These are phyloP conservation scores for Rasamsonia emersonii DNA, from an alignment of 2,329 filamentous ascomycete genomes.

Conservation along the genomic window DNA sequence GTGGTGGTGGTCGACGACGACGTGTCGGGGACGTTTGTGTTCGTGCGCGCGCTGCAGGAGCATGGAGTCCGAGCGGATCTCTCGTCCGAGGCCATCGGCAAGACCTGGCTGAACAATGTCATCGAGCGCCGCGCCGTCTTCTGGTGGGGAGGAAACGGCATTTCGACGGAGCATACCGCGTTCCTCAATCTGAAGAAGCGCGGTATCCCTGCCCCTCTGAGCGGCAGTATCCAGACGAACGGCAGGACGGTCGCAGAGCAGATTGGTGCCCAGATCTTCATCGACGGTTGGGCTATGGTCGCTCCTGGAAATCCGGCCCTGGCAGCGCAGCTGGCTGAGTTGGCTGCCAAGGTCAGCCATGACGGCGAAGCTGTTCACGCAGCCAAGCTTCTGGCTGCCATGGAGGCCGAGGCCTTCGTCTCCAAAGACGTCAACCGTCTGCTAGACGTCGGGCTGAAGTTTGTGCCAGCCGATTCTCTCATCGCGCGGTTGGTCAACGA, in stretches of 20 bases:
- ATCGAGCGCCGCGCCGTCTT: not conserved
- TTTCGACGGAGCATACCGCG: not conserved
- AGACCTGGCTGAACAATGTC: slow-evolving; percentile 1
- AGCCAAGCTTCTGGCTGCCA: not conserved
- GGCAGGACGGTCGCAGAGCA: not conserved
- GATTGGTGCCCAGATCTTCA: slow-evolving; percentile 1
- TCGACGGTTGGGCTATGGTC: not conserved
- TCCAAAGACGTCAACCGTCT: not conserved
- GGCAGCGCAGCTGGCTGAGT: not conserved
- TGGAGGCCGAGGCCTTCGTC: slow-evolving; percentile 1
- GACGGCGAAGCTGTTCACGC: not conserved
- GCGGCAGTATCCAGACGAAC: not conserved
- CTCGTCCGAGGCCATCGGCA: not conserved
- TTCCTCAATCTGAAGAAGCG: slow-evolving; percentile 1
- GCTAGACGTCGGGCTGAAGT: not conserved
- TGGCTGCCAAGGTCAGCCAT: not conserved
- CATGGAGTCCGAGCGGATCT: not conserved
- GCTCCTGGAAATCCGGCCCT: not conserved
- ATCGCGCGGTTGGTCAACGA: not conserved
- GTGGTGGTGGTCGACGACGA: not conserved
- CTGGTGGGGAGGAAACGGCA: not conserved
- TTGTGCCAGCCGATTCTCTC: not conserved
- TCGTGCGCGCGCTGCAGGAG: not conserved
- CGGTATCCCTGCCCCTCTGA: slow-evolving; percentile 1
- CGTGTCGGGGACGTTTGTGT: not conserved